Base-by-base conservation (phyloP, 1,139 yeast genomes). In the Geotrichum aggregatum region DNA sequence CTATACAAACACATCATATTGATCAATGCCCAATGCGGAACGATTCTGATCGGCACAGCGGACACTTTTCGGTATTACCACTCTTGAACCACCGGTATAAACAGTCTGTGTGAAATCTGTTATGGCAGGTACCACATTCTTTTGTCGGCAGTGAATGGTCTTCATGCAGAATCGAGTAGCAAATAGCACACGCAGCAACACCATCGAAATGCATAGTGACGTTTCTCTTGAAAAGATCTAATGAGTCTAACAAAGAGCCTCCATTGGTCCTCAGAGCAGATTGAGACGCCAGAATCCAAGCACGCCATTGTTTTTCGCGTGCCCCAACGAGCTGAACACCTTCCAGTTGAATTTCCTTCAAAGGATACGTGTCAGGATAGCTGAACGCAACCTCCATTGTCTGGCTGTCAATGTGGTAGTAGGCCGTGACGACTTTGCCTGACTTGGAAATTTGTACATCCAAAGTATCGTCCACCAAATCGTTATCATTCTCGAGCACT, bases 101-200 rank as follows among this genome's bases (percentile, higher is more conserved):
- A 75, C 99, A 92, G 10, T 94, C 96, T n/a, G 96, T 84, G 67
- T 92, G 99, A 75, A 91, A 92, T 68, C 85, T 87, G 73, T 94
- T 91, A 63, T 82, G 82, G 75, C 99, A 92, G 0, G 96, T 89
- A 13, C 84, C 76, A 70, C 99, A 92, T 4, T 78, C 78, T 70
- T 89, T 91, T 35, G 88, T 81, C 3, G 99, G 98, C 56, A 92
- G 76, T 3, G 96, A 84, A 63, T 87, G 86, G 64, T 91, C 97
- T 60, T 87, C 92, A 64, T 91, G 96, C 58, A 89, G 74, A 58
- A 91, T 84, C 3, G 95, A 84, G 66, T 91, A 92, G 68, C 99
- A 92, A 64, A 92, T 89, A 4, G 98, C 95, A 76, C 99, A 92
- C 57, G 92, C 98, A 61, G 88, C 96, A 60, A 88, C 89, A 0